phyloP scores from a whole-genome alignment of 1,284 basidiomycete species.

The Spongispora temasekensis region DNA sequence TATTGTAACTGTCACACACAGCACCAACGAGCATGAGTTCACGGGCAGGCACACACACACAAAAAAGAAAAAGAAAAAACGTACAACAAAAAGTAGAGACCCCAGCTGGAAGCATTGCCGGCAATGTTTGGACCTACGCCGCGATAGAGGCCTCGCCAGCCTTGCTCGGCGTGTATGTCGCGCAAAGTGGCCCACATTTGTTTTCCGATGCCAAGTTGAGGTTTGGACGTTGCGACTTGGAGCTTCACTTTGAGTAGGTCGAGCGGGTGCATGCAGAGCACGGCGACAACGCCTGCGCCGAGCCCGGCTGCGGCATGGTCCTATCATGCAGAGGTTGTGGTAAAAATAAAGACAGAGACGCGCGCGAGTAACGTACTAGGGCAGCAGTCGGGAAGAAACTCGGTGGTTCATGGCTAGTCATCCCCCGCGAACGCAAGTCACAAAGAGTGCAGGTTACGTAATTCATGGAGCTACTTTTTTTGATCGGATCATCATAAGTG shows the following conservation, averaged over 20 bases:
- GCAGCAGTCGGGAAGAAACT: slow-evolving; percentile 77
- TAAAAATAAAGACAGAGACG: fast-evolving
- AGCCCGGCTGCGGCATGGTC: slow-evolving; percentile 96
- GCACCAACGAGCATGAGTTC: no score
- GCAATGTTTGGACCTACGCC: slow-evolving; percentile 91
- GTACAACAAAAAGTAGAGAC: slow-evolving; percentile 96
- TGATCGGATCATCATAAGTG: neutral
- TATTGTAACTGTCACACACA: slow-evolving; percentile 90
- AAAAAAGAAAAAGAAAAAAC: no score
- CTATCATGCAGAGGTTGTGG: no score
- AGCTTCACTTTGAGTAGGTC: slow-evolving; percentile 96
- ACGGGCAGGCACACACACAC: no score
- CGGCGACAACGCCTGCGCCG: slow-evolving; percentile 90
- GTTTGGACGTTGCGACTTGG: slow-evolving; percentile 81
- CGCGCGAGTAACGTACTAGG: slow-evolving; percentile 42
- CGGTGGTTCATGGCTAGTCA: slow-evolving; percentile 45
- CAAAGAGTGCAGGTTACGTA: slow-evolving; percentile 15
- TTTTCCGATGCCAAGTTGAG: slow-evolving; percentile 64
- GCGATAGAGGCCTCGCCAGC: slow-evolving; percentile 88
- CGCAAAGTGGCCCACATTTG: slow-evolving; percentile 79
- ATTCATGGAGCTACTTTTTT: neutral
- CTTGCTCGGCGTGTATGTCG: slow-evolving; percentile 75
- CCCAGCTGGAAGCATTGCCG: slow-evolving; percentile 98
- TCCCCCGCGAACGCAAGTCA: slow-evolving; percentile 11
- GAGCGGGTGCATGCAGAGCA: slow-evolving; percentile 96